Base-by-base conservation (phyloP, 2,329 filamentous ascomycete genomes). In the Pestalotiopsis sp. region DNA sequence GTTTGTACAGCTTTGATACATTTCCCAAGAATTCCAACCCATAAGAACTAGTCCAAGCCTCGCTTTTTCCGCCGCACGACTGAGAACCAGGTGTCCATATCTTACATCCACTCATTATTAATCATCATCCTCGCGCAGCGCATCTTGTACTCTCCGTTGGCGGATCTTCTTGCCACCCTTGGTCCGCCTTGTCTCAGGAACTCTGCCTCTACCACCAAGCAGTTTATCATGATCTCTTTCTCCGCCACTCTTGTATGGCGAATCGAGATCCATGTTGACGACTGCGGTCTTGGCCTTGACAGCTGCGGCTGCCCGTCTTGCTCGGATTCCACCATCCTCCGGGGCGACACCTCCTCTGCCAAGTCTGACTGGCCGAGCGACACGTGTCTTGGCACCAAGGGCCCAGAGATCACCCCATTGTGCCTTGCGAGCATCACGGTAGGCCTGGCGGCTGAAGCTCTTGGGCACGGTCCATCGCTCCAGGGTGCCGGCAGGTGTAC, bases 371-470 rank as follows among this genome's bases (percentile, higher is more conserved):
- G 83, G 84, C 61, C 93, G 84, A 2, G 80, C 77, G 4, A 92
- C 87, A 13, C 94, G 87, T 0, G 94, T 97, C 85, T 98, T 98
- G 25, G 95, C 95, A 0, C 96, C 96, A 0, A 98, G 85, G 0
- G 95, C 94, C 96, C 96, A 99, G 11, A 98, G 84, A 78, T 98
- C 96, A 52, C 96, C 96, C 96, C 95, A 98, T 66, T 83, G 83
- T 0, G 92, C 88, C 82, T 99, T 99, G 70, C 96, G 90, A 45
- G 96, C 96, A 78, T 98, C 96, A 74, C 93, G 93, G 82, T 95
- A 98, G 0, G 94, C 94, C 75, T 92, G 90, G 74, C 88, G 91
- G 78, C 91, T 91, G 80, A 91, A 96, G 69, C 91, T 94, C 73
- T 90, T 90, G 1, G 95, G 93, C 0, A 99, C 91, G 0, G 92